Evolutionary conservation across 1,284 basidiomycete species (phyloP).

Genomic region (Phellopilus nigrolimitatus): DNA sequence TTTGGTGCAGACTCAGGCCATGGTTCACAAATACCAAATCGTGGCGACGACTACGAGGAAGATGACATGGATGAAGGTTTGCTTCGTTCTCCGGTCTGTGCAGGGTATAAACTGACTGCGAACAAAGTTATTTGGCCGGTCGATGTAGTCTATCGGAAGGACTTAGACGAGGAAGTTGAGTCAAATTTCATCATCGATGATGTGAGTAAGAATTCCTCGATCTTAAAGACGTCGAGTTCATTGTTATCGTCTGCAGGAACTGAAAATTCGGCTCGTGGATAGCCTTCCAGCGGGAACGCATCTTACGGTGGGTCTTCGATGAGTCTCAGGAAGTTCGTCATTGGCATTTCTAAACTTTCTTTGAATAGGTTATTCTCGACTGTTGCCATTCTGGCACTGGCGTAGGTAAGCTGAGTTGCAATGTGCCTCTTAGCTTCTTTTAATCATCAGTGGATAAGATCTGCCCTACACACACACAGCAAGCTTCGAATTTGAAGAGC

Average conservation of each 20-base stretch:
- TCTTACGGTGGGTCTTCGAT: constrained; percentile 14
- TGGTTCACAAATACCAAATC: constrained; percentile 16
- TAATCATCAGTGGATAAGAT: constrained; percentile 1
- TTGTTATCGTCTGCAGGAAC: constrained; percentile 6
- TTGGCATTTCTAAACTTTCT: neutral
- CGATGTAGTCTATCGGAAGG: constrained; percentile 11
- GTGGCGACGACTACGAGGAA: constrained; percentile 15
- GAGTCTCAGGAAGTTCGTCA: neutral
- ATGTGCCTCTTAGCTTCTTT: neutral
- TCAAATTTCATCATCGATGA: constrained; percentile 19
- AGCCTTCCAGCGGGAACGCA: constrained; percentile 17
- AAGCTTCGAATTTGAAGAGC: constrained; percentile 1
- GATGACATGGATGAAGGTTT: constrained; percentile 22
- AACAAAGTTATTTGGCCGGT: constrained; percentile 16
- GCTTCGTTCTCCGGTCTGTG: neutral
- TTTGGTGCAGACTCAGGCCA: constrained; percentile 19
- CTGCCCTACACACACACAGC: neutral
- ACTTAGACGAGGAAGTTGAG: neutral
- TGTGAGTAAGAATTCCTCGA: constrained; percentile 4
- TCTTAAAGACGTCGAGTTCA: neutral
- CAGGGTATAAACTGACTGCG: neutral
- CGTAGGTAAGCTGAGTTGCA: constrained; percentile 8
- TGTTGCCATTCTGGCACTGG: constrained; percentile 22
- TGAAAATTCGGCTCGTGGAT: constrained; percentile 16
- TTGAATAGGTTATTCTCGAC: constrained; percentile 18